phyloP scores from a whole-genome alignment of 2,329 filamentous ascomycete species.

The Pseudohalonectria lignicola region DNA sequence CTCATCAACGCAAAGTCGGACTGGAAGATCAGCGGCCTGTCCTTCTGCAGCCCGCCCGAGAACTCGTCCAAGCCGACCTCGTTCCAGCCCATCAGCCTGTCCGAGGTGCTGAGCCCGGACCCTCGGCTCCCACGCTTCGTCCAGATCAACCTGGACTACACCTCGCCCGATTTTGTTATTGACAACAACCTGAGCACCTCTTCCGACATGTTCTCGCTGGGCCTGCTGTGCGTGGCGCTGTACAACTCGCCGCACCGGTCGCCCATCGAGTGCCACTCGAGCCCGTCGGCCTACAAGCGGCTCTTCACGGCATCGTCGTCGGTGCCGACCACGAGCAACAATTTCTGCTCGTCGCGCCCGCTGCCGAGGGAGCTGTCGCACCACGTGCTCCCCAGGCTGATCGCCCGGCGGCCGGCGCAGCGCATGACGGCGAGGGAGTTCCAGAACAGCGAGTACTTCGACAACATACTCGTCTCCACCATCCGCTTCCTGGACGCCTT shows the following conservation, averaged over 20 bases:
- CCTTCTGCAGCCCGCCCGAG: constrained; percentile 76
- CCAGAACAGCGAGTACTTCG: constrained; percentile 90
- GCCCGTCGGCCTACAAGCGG: constrained; percentile 74
- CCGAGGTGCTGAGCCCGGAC: constrained; percentile 77
- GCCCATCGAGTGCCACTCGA: constrained; percentile 72
- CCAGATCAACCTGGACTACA: constrained; percentile 86
- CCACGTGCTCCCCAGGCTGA: constrained; percentile 71
- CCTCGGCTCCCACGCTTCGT: constrained; percentile 70
- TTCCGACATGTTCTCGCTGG: constrained; percentile 89
- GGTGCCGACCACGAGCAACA: constrained; percentile 70
- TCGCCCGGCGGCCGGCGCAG: constrained; percentile 79
- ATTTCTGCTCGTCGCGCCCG: constrained; percentile 69
- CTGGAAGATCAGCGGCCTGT: constrained; percentile 95
- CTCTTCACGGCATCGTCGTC: constrained; percentile 69
- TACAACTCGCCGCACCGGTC: constrained; percentile 93
- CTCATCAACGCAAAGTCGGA: constrained; percentile 94
- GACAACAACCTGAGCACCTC: constrained; percentile 78
- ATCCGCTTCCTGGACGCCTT: constrained; percentile 90
- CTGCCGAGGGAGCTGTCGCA: constrained; percentile 68
- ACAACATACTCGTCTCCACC: constrained; percentile 92
- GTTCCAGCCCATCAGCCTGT: constrained; percentile 68
- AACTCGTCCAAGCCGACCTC: constrained; percentile 64
- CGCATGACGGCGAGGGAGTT: constrained; percentile 83
- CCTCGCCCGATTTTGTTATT: constrained; percentile 87
- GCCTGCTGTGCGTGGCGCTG: constrained; percentile 75